Percentiles rank a stretch among this genome's conserved stretches.
These are phyloP conservation scores for Tephrocybe sp. DNA, from an alignment of 768 basidiomycete species.

Conservation along the genomic window DNA sequence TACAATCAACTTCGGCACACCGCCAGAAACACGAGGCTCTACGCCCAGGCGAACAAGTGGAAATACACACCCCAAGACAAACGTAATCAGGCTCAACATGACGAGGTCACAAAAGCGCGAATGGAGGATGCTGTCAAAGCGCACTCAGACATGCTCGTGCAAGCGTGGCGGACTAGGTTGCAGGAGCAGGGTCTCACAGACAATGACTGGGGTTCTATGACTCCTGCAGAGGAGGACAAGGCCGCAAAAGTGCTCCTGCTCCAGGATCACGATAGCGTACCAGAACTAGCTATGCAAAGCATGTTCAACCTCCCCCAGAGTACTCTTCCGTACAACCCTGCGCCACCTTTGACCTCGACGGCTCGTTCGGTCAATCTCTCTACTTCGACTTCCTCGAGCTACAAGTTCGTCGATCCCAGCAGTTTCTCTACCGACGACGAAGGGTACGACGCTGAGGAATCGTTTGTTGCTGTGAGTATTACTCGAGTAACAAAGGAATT, in stretches of 20 bases:
- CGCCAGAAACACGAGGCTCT: slow-evolving; percentile 41
- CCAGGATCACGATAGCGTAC: slow-evolving; percentile 33
- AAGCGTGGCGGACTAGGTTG: slow-evolving; percentile 43
- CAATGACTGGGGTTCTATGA: slow-evolving; percentile 47
- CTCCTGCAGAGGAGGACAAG: slow-evolving; percentile 33
- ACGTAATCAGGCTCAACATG: slow-evolving; percentile 26
- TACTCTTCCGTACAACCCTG: slow-evolving; percentile 17
- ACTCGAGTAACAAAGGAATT: slow-evolving; percentile 8
- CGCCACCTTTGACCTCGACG: slow-evolving; percentile 32
- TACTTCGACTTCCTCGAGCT: slow-evolving; percentile 37
- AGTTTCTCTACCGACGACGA: slow-evolving; percentile 40
- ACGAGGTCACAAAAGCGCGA: slow-evolving; percentile 31
- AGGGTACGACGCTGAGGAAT: slow-evolving; percentile 24
- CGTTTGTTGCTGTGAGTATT: slow-evolving; percentile 26
- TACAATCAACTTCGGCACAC: slow-evolving; percentile 34
- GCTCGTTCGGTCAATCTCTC: slow-evolving; percentile 36
- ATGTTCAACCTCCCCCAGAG: slow-evolving; percentile 18
- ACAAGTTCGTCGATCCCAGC: slow-evolving; percentile 44
- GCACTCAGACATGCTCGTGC: slow-evolving; percentile 32
- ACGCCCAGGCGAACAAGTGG: slow-evolving; percentile 28
- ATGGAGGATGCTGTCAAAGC: slow-evolving; percentile 30
- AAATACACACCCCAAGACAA: slow-evolving; percentile 18
- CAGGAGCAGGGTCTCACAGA: slow-evolving; percentile 31
- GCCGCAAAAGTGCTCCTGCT: slow-evolving; percentile 31
- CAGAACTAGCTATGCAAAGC: slow-evolving; percentile 11